Evolutionary conservation across 2,329 filamentous ascomycete genomes (phyloP), one percentile per base, ranked within the genome.

Genomic region (Xylariomycetidae sp.): DNA sequence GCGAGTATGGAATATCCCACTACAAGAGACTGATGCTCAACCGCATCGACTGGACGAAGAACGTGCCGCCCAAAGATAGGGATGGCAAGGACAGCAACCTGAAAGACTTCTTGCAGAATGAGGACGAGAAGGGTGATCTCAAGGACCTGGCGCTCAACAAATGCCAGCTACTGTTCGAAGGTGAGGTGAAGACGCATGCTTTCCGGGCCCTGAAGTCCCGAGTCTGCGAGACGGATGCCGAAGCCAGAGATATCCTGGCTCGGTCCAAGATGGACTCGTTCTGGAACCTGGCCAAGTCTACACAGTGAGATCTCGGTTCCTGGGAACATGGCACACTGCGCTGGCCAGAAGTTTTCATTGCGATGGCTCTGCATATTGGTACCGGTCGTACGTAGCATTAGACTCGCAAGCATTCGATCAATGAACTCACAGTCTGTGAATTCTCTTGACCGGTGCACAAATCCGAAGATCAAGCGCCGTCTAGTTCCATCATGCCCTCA

Each of bases 1-100:
- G 92, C 24, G 70, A 79, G 39, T 82, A 92, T 64, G 84, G 82
- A 38, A 83, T 92, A 56, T 79, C 77, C 32, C 81, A 82, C 42
- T 96, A 90, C 68, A 87, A 84, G 58, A 95, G 95, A 58, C 71
- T 98, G 19, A 89, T 98, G 85, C 69, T 93, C 26, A 82, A 90
- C 48, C 87, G 92, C 29, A 88, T 96, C 52, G 83, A 94, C 58
- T 98, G 93, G 92, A 84, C 83, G 3, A 89, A 96, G 56, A 95
- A 94, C 48, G 74, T 77, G 0, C 79, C 79, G 3, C 81, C 88
- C 0, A 70, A 71, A 24, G 64, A 77, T 25, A 71, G 70, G 31
- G 70, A 79, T 39, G 72, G 70, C 23, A 80, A 79, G 37, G 68
- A 72, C 20, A 72, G 74, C 2, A 32, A 41, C 16, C 69, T 79